Conservation (phyloP, 768 basidiomycete species). For the Clavulina sp. region DNA sequence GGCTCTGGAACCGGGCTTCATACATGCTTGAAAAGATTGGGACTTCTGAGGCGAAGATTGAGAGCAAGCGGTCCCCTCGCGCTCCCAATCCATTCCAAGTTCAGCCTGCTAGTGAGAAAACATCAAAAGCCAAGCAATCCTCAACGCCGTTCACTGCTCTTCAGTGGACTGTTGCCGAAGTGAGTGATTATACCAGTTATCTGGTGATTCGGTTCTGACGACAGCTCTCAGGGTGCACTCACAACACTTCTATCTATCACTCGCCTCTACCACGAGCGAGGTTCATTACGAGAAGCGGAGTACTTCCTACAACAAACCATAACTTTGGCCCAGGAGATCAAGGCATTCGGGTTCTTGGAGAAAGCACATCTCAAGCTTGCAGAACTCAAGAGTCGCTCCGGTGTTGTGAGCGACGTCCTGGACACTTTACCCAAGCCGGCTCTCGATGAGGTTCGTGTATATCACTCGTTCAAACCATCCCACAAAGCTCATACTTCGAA, state of each 20-base stretch:
- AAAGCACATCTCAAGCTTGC: slow-evolving; percentile 49
- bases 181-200: slow-evolving; percentile 2
- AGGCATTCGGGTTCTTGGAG: slow-evolving; percentile 43
- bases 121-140: slow-evolving; percentile 21
- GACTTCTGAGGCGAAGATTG: slow-evolving; percentile 20
- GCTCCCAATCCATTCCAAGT: slow-evolving; percentile 37
- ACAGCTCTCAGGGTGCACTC: slow-evolving; percentile 31
- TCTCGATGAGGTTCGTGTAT: too few relatives aligned
- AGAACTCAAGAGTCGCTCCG: slow-evolving; percentile 52
- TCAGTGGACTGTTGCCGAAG: slow-evolving; percentile 60
- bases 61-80: background rate
- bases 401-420: slow-evolving; percentile 36
- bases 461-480: too few relatives aligned
- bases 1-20: slow-evolving; percentile 65
- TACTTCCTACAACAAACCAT: slow-evolving; percentile 66
- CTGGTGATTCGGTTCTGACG: background rate
- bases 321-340: slow-evolving; percentile 52
- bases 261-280: slow-evolving; percentile 47
- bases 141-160: slow-evolving; percentile 40
- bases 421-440: too few relatives aligned
- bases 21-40: slow-evolving; percentile 46
- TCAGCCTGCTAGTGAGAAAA: slow-evolving; percentile 12
- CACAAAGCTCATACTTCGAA: too few relatives aligned
- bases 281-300: slow-evolving; percentile 70
- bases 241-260: slow-evolving; percentile 46